Evolutionary conservation across 306 rosid species (phyloP).

Genomic region (Vigna unguiculata): DNA sequence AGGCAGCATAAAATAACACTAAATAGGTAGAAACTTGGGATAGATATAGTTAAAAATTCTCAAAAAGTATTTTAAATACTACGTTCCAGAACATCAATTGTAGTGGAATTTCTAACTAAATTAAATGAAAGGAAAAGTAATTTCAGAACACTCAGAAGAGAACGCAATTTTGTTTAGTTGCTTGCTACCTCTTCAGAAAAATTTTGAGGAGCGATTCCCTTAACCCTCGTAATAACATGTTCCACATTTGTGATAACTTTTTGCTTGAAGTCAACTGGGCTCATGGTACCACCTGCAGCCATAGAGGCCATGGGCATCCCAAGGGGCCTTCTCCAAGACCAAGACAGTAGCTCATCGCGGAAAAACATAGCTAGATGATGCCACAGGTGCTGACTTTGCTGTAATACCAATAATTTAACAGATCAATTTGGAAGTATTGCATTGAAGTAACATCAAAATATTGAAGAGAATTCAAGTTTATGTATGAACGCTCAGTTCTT

Average conservation of each 20-base stretch:
- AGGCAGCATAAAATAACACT: background rate
- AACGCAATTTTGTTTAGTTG: conserved; percentile 25
- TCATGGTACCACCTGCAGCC: conserved; percentile 82
- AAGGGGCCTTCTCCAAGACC: conserved; percentile 99
- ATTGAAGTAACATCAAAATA: conserved; percentile 33
- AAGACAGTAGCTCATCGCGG: conserved; percentile 97
- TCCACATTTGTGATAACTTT: conserved; percentile 90
- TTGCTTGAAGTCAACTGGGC: conserved; percentile 83
- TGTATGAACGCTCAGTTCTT: conserved; percentile 38
- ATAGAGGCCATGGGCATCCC: conserved; percentile 90
- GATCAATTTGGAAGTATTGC: conserved; percentile 28
- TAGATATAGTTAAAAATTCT: conserved; percentile 7
- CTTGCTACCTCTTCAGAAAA: conserved; percentile 93
- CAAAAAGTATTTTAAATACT: background rate
- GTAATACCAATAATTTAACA: conserved; percentile 51
- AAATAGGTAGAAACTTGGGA: conserved; percentile 1
- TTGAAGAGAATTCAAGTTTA: conserved; percentile 6
- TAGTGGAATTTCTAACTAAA: conserved; percentile 2
- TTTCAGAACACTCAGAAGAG: background rate
- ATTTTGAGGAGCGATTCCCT: conserved; percentile 85
- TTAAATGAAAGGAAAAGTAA: background rate
- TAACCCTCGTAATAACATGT: conserved; percentile 76
- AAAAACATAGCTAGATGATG: conserved; percentile 99
- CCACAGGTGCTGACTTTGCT: conserved; percentile 99
- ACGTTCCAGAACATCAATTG: background rate